phyloP scores from a whole-genome alignment of 805 yeast genomes.

The Myxozyma melibiosi region DNA sequence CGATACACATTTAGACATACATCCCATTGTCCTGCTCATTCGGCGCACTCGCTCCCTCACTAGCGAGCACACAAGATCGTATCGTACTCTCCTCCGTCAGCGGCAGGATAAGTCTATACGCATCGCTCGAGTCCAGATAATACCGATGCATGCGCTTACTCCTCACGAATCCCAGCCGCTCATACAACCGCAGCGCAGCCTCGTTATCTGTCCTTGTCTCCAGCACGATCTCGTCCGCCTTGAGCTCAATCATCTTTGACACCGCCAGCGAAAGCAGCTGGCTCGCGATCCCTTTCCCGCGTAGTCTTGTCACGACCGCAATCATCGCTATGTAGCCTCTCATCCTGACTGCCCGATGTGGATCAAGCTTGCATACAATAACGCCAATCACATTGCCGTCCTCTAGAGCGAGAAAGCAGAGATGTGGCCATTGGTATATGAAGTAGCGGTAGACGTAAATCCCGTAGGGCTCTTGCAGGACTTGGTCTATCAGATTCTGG shows the following conservation, averaged over 20 bases:
- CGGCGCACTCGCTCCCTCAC: background rate
- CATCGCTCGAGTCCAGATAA: constrained; percentile 91
- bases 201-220: constrained; percentile 86
- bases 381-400: constrained; percentile 54
- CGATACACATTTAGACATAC: background rate
- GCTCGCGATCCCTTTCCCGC: constrained; percentile 85
- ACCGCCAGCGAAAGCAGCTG: constrained; percentile 64
- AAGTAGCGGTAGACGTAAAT: constrained; percentile 90
- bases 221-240: constrained; percentile 78
- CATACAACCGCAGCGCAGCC: constrained; percentile 71
- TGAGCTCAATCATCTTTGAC: constrained; percentile 60
- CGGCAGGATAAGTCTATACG: constrained; percentile 83
- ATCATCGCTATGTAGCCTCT: constrained; percentile 97
- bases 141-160: constrained; percentile 79
- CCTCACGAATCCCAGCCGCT: constrained; percentile 73
- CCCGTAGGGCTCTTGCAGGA: constrained; percentile 92
- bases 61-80: constrained; percentile 45
- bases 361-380: constrained; percentile 77
- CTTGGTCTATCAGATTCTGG: constrained; percentile 60
- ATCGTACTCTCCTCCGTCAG: constrained; percentile 59
- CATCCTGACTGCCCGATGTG: constrained; percentile 68
- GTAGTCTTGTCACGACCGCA: constrained; percentile 69
- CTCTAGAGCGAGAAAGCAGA: constrained; percentile 58
- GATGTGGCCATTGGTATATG: constrained; percentile 85
- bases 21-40: background rate